Base-by-base conservation (phyloP, 2,329 filamentous ascomycete genomes). In the Thelonectria discophora region DNA sequence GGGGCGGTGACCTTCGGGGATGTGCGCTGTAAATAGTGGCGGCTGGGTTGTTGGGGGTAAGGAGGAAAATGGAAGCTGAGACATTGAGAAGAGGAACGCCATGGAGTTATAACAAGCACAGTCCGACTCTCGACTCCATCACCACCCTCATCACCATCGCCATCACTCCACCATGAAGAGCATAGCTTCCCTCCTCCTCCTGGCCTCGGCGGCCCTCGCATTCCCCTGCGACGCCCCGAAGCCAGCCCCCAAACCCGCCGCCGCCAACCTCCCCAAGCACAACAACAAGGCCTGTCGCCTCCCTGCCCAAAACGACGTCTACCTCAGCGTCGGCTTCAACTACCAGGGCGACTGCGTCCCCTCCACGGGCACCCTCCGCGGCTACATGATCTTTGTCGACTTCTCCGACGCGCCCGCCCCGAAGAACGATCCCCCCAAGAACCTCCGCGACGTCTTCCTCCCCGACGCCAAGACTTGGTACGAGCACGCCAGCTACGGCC, bases 371-470 rank as follows among this genome's bases (percentile, higher is more conserved):
- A 70, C 69, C 0, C 63, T 77, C 2, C 65, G 56, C 10, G 74
- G 69, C 15, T 72, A 68, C 55, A 77, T 79, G 75, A 66, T 79
- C 32, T 78, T 78, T 58, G 68, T 78, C 54, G 76, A 78, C 65
- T 78, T 77, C 50, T 57, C 65, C 2, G 75, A 77, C 10, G 42
- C 55, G 3, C 66, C 68, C 10, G 64, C 64, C 0, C 56, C 55
- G 18, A 64, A 69, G 30, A 63, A 52, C 2, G 66, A 71, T n/a
- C 63, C 71, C 0, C 72, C 73, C 0, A 20, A 73, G 47, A 52
- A 55, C 3, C 63, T 76, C 1, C 55, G 61, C 12, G 58, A 69
- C 40, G 30, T 64, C 15, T 48, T 67, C 1, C 45, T 70, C 3
- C 62, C 64, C 1, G 39, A 58, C 3, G 54, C 65, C 12, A 42